Evolutionary conservation across 768 basidiomycete genomes (phyloP), one percentile per base, ranked within the genome.

Genomic region (Lentinula edodes): DNA sequence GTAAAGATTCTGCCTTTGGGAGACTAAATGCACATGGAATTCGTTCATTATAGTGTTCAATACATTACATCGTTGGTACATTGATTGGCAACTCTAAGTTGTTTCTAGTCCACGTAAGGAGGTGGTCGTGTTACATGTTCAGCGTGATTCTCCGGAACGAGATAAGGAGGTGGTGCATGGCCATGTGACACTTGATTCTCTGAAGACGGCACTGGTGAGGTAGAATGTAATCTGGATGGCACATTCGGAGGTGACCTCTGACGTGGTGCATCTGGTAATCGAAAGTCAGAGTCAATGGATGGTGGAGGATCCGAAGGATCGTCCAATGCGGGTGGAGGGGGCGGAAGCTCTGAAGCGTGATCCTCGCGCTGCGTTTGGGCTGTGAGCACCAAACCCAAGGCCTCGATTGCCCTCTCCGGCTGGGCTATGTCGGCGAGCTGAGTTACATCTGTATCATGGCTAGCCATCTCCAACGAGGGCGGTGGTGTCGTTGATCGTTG

Each of bases 301-400:
- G 92, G 92, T 5, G 92, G 92, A 20, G 91, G 92, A 70, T 94
- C 92, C 2, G 86, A 87, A 20, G 92, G 92, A 71, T 94, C 92
- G 67, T 94, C 92, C 77, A 93, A 81, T 38, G 87, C 85, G 16
- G 88, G 88, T 0, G 91, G 90, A 5, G 91, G 91, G 0, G 91
- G 92, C 0, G 89, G 91, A 1, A 80, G 85, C 23, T 67, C 72
- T 59, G 64, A 65, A 23, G 66, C 67, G 53, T 72, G 69, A 61
- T 52, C 34, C 6, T 60, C 50, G 36, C 72, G 71, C 52, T 80
- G 74, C 55, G 77, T 77, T 38, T 75, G 76, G 53, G 79, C 81
- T 52, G 86, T 86, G 38, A 87, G 74, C 13, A 83, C 82, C 48
- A 90, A 68, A 45, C 79, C 82, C 48, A 91, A 71, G 2, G 80